Evolutionary conservation across 768 basidiomycete genomes (phyloP).

Genomic region (Suillus tomentosus): DNA sequence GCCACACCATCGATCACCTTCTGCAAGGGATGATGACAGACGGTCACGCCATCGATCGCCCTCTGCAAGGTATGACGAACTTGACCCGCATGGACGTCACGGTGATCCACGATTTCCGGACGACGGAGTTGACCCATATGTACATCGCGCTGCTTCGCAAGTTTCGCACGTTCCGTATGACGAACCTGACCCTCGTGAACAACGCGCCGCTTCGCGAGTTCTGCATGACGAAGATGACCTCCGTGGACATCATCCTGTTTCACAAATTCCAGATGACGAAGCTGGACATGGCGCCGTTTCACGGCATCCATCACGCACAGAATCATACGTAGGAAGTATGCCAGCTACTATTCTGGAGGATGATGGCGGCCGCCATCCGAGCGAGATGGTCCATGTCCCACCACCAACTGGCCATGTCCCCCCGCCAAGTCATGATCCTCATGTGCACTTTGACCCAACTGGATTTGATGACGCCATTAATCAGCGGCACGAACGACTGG

Average conservation of each 20-base stretch:
- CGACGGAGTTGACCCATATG: not conserved
- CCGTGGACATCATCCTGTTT: no score
- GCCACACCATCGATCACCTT: not conserved
- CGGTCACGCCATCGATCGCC: not conserved
- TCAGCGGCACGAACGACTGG: constrained; percentile 54
- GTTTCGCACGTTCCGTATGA: not conserved
- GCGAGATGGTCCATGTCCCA: constrained; percentile 31
- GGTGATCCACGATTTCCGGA: not conserved
- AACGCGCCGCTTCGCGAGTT: not conserved
- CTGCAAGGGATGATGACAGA: not conserved
- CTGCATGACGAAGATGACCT: not conserved
- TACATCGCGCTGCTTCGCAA: not conserved
- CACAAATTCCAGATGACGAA: not conserved
- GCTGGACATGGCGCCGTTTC: constrained; percentile 8
- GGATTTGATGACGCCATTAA: constrained; percentile 47
- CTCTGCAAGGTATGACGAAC: not conserved
- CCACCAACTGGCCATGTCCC: constrained; percentile 19
- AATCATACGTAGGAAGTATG: constrained; percentile 22
- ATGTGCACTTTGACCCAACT: constrained; percentile 20
- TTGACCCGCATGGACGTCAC: not conserved
- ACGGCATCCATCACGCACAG: constrained; percentile 16
- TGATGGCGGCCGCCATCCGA: constrained; percentile 21
- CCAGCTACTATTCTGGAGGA: constrained; percentile 20
- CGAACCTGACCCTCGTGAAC: not conserved
- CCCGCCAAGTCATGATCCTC: constrained; percentile 12